Evolutionary conservation across 495 filamentous ascomycete genomes (phyloP), one percentile per base, ranked within the genome.

Genomic region (Rostrohypoxylon terebratum): DNA sequence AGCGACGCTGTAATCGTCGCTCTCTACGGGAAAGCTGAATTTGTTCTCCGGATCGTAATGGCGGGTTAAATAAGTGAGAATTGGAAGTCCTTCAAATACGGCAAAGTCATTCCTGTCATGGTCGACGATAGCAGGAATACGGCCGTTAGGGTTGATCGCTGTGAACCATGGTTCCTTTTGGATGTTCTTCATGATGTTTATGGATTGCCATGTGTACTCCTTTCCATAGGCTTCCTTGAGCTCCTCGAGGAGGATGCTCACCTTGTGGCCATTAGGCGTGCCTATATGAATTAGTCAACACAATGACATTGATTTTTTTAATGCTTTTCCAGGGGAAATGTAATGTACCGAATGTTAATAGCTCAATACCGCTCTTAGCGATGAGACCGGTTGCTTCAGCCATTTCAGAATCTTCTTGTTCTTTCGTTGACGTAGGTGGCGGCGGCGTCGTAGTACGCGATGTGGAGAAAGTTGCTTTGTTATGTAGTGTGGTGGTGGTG

Each of bases 91-190:
- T 77, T 97, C 93, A 73, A 95, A 95, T 4, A 96, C 81, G 33
- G 86, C 81, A 77, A 94, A 92, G 38, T 53, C 77, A 58, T 57
- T 58, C 69, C 87, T 86, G 67, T 88, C 85, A 59, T 83, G 80
- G 81, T 96, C 94, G 50, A 91, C 90, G 44, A 97, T 81, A 21
- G 91, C 92, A 33, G 93, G 94, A 78, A 97, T 96, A 62, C 93
- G 91, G 68, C 94, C 93, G 77, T 97, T 96, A 69, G 93, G 93
- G 78, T 92, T 93, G 75, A 93, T 89, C 16, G 86, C 88, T 33
- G 77, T 78, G 68, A 78, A 87, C 73, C 86, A 89, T 68, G 87
- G 86, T 80, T 95, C 88, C 73, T 97, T 96, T 71, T 96, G 93
- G 3, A 81, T 84, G 78, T 92, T 91, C 72, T 91, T 90, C 55